A percentile compares a stretch with the other conserved stretches of the same genome.
Conservation (phyloP, 208 protist species). For the Trypanosoma platydactyli region DNA sequence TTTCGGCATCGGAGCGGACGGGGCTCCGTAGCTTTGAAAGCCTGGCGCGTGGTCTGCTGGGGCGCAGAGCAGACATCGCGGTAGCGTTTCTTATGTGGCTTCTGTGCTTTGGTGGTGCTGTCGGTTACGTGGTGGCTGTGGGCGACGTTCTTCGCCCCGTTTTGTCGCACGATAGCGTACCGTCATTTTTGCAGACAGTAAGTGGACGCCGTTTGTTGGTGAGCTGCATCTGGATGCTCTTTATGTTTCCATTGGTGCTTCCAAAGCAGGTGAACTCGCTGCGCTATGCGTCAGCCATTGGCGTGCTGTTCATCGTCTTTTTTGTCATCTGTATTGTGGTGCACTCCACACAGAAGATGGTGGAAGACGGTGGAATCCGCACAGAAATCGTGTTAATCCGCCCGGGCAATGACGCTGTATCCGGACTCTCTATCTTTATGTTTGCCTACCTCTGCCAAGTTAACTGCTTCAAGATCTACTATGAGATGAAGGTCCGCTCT, state of each 20-base stretch:
- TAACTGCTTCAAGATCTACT: conserved; percentile 73
- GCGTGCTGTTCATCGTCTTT: conserved; percentile 70
- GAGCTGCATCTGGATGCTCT: conserved; percentile 44
- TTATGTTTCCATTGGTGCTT: conserved; percentile 64
- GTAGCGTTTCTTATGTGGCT: conserved; percentile 34
- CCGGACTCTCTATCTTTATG: conserved; percentile 79
- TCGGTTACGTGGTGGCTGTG: conserved; percentile 55
- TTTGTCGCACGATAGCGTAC: conserved; percentile 22
- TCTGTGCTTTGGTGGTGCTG: conserved; percentile 55
- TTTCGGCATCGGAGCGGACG: conserved; percentile 22
- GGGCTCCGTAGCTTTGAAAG: conserved; percentile 31
- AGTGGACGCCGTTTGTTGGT: conserved; percentile 30
- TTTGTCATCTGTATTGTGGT: conserved; percentile 78
- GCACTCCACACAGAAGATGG: conserved; percentile 57
- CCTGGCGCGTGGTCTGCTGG: conserved; percentile 20
- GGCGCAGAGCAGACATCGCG: conserved; percentile 15
- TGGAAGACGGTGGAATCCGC: conserved; percentile 54
- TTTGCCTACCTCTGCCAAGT: conserved; percentile 84
- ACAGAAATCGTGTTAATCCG: conserved; percentile 57
- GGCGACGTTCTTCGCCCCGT: conserved; percentile 42
- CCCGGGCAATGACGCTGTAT: conserved; percentile 58
- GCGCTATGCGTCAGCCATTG: conserved; percentile 34
- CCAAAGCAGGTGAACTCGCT: conserved; percentile 73
- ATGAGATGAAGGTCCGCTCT: conserved; percentile 55
- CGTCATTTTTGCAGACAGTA: conserved; percentile 12